Base-by-base conservation (phyloP, 2,329 filamentous ascomycete species). In the Huntiella moniliformis region DNA sequence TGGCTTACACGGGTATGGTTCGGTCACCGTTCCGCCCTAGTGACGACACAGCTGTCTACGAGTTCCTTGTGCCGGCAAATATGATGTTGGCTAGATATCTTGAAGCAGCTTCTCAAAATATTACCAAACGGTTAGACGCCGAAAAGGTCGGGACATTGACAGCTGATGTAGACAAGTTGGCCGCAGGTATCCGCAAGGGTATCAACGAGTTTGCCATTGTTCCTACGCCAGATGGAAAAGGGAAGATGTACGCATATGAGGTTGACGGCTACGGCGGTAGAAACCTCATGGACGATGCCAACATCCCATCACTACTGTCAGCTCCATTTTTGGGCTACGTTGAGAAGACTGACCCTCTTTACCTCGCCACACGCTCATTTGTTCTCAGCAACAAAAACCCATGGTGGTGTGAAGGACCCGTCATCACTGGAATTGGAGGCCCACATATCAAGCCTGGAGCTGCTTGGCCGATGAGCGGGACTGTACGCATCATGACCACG, bases 1-100 rank as follows among this genome's bases (percentile, higher is more conserved):
- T 93, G 2, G 79, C 76, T 45, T 74, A 74, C 28, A 60, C 83
- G 71, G 85, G 85, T 0, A 71, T 95, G 43, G 73, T 95, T 37
- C 74, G 88, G 46, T 87, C 82, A 53, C 85, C 86, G 28, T 95
- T 95, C 66, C 73, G 88, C 1, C 88, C 87, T 0, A 88, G 82
- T 49, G 88, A 96, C 58, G 88, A 95, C 59, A 76, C 84, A 11
- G 84, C 82, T 1, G 81, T 83, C 35, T 78, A 85, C 50, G 84
- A 88, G 57, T 88, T 86, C 60, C 77, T 92, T 54, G 82, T 95
- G 54, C 88, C 88, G 0, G 78, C 82, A 31, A 96, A 95, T 59
- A 85, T 85, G 79, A 82, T 84, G 79, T 77, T 85, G 52, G 67
- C 77, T 31, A 63, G 70, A 16, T 81, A 76, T 53, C 67, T 86